phyloP scores from a whole-genome alignment of 2,329 filamentous ascomycete genomes.

The Niveomyces coronatus region DNA sequence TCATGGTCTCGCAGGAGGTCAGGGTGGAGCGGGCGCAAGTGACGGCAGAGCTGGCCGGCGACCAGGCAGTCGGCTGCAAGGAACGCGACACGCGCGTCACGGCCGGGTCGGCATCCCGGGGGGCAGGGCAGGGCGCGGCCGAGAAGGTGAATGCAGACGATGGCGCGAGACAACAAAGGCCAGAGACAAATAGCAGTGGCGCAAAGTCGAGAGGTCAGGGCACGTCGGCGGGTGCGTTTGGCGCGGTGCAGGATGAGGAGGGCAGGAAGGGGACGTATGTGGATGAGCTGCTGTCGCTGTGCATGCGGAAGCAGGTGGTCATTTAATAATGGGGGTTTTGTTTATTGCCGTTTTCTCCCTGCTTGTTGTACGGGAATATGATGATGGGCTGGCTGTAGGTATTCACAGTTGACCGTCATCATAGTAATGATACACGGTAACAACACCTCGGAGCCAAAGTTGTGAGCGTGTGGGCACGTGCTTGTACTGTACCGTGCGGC shows the following conservation, averaged over 20 bases:
- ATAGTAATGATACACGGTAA: too few species aligned
- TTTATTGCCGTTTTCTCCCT: too few species aligned
- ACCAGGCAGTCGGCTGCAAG: background rate
- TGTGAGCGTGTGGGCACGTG: too few species aligned
- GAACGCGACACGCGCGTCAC: background rate
- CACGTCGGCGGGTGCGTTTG: conserved; percentile 7
- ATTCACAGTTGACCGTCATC: too few species aligned
- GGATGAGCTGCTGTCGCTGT: conserved; percentile 14
- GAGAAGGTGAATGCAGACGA: background rate
- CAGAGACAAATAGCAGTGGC: background rate
- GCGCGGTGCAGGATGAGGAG: conserved; percentile 3
- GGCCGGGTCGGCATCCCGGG: background rate
- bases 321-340: background rate
- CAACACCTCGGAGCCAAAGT: too few species aligned
- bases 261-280: conserved; percentile 11
- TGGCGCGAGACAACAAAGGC: background rate
- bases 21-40: conserved; percentile 21
- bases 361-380: too few species aligned
- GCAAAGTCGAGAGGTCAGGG: too few species aligned
- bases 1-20: conserved; percentile 53
- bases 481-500: too few species aligned
- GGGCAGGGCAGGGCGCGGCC: background rate
- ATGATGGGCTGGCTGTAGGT: too few species aligned
- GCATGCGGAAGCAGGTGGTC: conserved; percentile 11
- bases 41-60: background rate